A percentile compares a stretch with the other conserved stretches of the same genome.
phyloP scores from a whole-genome alignment of 2,329 filamentous ascomycete genomes.

The Colletotrichum spaethianum region DNA sequence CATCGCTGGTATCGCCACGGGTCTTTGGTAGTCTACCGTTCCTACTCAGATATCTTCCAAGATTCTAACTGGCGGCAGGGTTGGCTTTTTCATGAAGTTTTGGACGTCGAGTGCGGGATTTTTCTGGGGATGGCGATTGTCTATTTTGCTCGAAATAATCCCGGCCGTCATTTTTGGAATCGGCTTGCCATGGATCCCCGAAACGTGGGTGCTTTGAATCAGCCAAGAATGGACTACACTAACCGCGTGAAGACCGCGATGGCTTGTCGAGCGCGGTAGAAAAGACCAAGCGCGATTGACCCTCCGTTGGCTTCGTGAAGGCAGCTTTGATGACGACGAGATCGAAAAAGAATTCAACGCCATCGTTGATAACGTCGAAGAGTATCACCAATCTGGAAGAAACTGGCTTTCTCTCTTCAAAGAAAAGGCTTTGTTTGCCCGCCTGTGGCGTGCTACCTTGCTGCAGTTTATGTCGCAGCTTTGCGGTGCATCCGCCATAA shows the following conservation, averaged over 20 bases:
- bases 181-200: slow-evolving; percentile 67
- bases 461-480: slow-evolving; percentile 74
- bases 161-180: slow-evolving; percentile 64
- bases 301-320: slow-evolving; percentile 65
- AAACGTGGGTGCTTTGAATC: slow-evolving; percentile 59
- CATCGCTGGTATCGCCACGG: slow-evolving; percentile 65
- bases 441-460: slow-evolving; percentile 69
- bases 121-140: slow-evolving; percentile 67
- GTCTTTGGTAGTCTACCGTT: slow-evolving; percentile 66
- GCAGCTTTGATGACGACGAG: slow-evolving; percentile 52
- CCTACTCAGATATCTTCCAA: not conserved
- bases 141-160: slow-evolving; percentile 65
- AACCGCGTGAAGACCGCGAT: slow-evolving; percentile 62
- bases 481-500: slow-evolving; percentile 72
- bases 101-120: slow-evolving; percentile 62
- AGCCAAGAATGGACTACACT: not conserved
- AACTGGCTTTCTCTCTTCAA: slow-evolving; percentile 65
- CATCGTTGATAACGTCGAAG: slow-evolving; percentile 61
- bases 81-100: slow-evolving; percentile 69
- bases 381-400: slow-evolving; percentile 52
- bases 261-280: slow-evolving; percentile 68
- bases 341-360: slow-evolving; percentile 60
- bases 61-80: slow-evolving; percentile 54
- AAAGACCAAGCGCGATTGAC: slow-evolving; percentile 58
- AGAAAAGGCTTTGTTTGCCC: slow-evolving; percentile 61